Percentiles rank a stretch among this genome's conserved stretches.
These are phyloP conservation scores for Rhinocladiella similis DNA, from an alignment of 2,329 filamentous ascomycete genomes.

Conservation along the genomic window DNA sequence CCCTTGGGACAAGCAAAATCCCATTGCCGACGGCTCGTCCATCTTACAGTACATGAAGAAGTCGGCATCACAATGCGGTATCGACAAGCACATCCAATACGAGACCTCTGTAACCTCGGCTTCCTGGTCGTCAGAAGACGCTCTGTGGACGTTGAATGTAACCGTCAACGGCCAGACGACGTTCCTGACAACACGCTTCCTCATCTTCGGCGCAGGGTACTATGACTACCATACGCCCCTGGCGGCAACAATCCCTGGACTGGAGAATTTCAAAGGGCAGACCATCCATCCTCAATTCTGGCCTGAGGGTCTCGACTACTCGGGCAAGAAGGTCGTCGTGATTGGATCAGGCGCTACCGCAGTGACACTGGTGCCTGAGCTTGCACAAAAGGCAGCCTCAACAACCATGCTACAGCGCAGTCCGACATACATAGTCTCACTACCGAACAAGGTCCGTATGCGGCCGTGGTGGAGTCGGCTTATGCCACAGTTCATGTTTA, in stretches of 20 bases:
- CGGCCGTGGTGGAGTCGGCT: neutral
- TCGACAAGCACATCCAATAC: slow-evolving; percentile 57
- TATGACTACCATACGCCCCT: slow-evolving; percentile 64
- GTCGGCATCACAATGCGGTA: slow-evolving; percentile 51
- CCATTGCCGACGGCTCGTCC: slow-evolving; percentile 52
- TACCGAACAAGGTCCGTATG: neutral
- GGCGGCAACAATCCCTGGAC: slow-evolving; percentile 60
- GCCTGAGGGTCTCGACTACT: slow-evolving; percentile 67
- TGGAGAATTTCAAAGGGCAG: slow-evolving; percentile 64
- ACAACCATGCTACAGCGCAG: slow-evolving; percentile 77
- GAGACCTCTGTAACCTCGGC: slow-evolving; percentile 50
- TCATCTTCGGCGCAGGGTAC: slow-evolving; percentile 66
- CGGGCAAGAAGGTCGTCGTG: slow-evolving; percentile 66
- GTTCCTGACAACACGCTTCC: slow-evolving; percentile 46
- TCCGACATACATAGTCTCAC: slow-evolving; percentile 64
- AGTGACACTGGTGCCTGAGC: slow-evolving; percentile 69
- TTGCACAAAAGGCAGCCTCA: slow-evolving; percentile 60
- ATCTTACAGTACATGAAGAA: slow-evolving; percentile 57
- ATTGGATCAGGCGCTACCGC: slow-evolving; percentile 79
- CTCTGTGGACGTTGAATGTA: slow-evolving; percentile 48
- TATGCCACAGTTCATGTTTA: neutral
- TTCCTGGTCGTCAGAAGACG: slow-evolving; percentile 55
- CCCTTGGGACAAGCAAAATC: slow-evolving; percentile 59
- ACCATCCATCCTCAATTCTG: slow-evolving; percentile 73
- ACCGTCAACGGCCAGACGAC: slow-evolving; percentile 32